Conservation (phyloP, 805 yeast genomes). For the Lipomyces chichibuensis region DNA sequence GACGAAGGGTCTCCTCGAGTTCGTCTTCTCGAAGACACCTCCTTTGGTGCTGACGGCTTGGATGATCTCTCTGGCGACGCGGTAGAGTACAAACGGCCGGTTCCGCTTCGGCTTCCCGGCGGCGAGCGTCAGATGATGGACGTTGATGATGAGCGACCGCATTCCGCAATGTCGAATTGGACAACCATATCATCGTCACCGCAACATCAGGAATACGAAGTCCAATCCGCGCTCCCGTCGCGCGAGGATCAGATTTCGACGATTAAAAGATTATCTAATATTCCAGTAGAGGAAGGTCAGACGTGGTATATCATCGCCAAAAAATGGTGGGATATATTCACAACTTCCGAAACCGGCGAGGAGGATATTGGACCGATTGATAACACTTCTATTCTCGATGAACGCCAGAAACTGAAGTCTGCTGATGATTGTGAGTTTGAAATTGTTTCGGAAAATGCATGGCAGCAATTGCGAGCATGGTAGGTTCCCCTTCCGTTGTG, state of each 20-base stretch:
- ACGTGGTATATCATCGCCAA: slow-evolving; percentile 31
- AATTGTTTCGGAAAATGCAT: slow-evolving; percentile 29
- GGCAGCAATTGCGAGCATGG: slow-evolving; percentile 29
- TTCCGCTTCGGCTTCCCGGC: slow-evolving; percentile 2
- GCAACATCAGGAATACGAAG: neutral
- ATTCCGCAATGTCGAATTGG: neutral
- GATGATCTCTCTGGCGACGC: slow-evolving; percentile 6
- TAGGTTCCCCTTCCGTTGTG: slow-evolving; percentile 2
- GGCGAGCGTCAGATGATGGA: slow-evolving; percentile 1
- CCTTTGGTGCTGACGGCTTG: slow-evolving; percentile 3
- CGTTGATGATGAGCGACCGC: slow-evolving; percentile 3
- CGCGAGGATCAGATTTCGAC: slow-evolving; percentile 18
- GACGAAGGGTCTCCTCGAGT: slow-evolving; percentile 29
- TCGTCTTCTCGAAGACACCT: slow-evolving; percentile 22
- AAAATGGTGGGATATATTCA: slow-evolving; percentile 30
- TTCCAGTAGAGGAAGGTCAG: slow-evolving; percentile 21
- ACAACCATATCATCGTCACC: neutral
- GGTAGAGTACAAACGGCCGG: slow-evolving; percentile 6
- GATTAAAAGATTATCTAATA: slow-evolving; percentile 4
- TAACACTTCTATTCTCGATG: slow-evolving; percentile 25
- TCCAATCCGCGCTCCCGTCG: slow-evolving; percentile 4
- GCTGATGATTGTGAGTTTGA: slow-evolving; percentile 21
- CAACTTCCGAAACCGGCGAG: neutral
- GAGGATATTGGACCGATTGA: slow-evolving; percentile 31
- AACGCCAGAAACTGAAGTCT: slow-evolving; percentile 5